Evolutionary conservation across 2,329 filamentous ascomycete species (phyloP).

Genomic region (Diplodia sapinea): DNA sequence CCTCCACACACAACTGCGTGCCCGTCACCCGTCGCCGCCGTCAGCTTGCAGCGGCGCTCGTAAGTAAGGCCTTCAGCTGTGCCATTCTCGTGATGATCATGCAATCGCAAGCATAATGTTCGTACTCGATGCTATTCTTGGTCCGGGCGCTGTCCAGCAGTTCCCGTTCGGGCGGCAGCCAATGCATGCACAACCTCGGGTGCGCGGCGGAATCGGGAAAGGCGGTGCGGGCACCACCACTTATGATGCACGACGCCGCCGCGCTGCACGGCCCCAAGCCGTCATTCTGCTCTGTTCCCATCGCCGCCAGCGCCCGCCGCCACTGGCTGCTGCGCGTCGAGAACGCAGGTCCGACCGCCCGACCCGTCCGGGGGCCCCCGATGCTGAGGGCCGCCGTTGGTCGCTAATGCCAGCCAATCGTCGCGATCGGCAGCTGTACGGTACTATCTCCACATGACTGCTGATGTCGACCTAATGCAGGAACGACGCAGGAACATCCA

Average conservation of each 20-base stretch:
- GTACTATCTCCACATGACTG: slow-evolving; percentile 22
- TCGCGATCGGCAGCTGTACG: slow-evolving; percentile 26
- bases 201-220: slow-evolving; percentile 24
- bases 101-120: slow-evolving; percentile 30
- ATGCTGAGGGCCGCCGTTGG: slow-evolving; percentile 24
- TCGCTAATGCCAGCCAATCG: slow-evolving; percentile 28
- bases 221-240: slow-evolving; percentile 21
- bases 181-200: slow-evolving; percentile 30
- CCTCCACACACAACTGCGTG: not conserved
- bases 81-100: slow-evolving; percentile 31
- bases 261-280: slow-evolving; percentile 37
- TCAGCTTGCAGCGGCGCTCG: slow-evolving; percentile 20
- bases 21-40: slow-evolving; percentile 13
- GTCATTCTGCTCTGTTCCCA: slow-evolving; percentile 33
- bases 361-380: slow-evolving; percentile 21
- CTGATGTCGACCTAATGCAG: slow-evolving; percentile 44
- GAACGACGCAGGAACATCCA: slow-evolving; percentile 49
- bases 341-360: slow-evolving; percentile 29
- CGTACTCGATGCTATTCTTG: slow-evolving; percentile 30
- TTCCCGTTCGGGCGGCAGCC: slow-evolving; percentile 15
- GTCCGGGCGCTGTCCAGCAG: slow-evolving; percentile 9
- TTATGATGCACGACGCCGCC: slow-evolving; percentile 24
- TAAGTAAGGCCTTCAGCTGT: slow-evolving; percentile 29
- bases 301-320: slow-evolving; percentile 6
- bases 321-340: slow-evolving; percentile 24